Evolutionary conservation across 164 flowering plant genomes (phyloP), one percentile per base, ranked within the genome.

Genomic region (Magnolia sinica): DNA sequence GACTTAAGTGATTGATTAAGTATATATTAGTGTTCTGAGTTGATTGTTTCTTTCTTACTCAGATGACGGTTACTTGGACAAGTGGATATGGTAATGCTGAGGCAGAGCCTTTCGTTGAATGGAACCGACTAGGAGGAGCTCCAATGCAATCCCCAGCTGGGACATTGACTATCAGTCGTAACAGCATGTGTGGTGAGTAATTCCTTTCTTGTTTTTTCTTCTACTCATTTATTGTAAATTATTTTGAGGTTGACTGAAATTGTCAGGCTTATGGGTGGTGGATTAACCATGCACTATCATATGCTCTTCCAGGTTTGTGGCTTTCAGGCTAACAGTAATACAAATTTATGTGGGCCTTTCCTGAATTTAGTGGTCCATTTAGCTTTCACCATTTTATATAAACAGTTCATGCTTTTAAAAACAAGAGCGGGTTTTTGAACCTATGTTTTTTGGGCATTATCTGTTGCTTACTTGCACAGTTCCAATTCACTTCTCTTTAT

Each of bases 51-150:
- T 16, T 51, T 75, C 20, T 50, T 70, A 75, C 27, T 58, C 79
- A 88, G 89, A 88, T 88, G 89, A 82, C 88, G 27, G 87, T 88
- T 20, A 87, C 89, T 50, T 88, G 91, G 91, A 87, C 91, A 50
- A 88, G 91, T 77, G 89, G 91, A 63, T 88, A 88, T 75, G 72
- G 76, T 67, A 82, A 83, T 22, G 37, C 52, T 80, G 88, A 87
- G 77, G 88, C 91, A 16, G 83, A 51, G 23, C 87, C 91, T 76
- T 83, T 88, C 77, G 86, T 87, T 76, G 84, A 85, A 77, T 88
- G 89, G 91, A 86, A 88, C 70, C 61, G 59, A 29, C 49, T 52
- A 74, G 88, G 87, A 64, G 84, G 66, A 59, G 49, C 45, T 22
- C 81, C 20, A 45, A 80, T 4, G 49, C 81, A 52, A 5, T 80